Conservation (phyloP, 2,329 filamentous ascomycete genomes). For the Esteya vermicola region DNA sequence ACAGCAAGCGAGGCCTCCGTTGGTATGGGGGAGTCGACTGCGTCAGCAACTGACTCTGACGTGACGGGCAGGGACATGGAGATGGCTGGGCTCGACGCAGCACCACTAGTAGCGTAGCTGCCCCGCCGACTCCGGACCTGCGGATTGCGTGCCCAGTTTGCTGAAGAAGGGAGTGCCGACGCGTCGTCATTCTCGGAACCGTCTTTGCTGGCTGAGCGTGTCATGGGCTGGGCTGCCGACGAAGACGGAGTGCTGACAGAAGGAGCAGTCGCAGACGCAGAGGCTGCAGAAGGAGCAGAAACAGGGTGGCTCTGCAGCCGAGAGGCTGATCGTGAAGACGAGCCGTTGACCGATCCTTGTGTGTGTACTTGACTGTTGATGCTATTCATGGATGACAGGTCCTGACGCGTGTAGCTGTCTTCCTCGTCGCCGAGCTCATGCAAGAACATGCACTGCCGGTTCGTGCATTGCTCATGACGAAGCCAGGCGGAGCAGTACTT, state of each 20-base stretch:
- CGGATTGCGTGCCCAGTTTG: conserved; percentile 74
- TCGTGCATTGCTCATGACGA: conserved; percentile 85
- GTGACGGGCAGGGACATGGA: conserved; percentile 42
- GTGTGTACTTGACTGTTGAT: conserved; percentile 68
- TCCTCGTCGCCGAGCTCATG: conserved; percentile 98
- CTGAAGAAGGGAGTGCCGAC: conserved; percentile 83
- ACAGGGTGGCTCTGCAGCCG: conserved; percentile 32
- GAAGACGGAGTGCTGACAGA: background rate
- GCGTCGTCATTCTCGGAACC: conserved; percentile 61
- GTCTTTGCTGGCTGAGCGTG: conserved; percentile 64
- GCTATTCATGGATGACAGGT: conserved; percentile 88
- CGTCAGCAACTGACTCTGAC: conserved; percentile 33
- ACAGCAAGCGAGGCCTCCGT: conserved; percentile 17
- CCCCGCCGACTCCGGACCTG: conserved; percentile 53
- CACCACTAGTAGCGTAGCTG: conserved; percentile 69
- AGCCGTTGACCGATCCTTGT: conserved; percentile 49
- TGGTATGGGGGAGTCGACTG: conserved; percentile 19
- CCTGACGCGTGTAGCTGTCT: conserved; percentile 89
- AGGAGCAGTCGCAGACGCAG: no score
- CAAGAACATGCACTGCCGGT: conserved; percentile 93
- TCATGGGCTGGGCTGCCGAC: conserved; percentile 52
- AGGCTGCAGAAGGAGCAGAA: conserved; percentile 17
- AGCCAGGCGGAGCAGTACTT: conserved; percentile 98
- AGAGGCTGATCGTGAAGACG: conserved; percentile 37
- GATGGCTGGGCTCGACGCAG: conserved; percentile 70